Evolutionary conservation across 345 rosid genomes (phyloP).

Genomic region (Hirschfeldia incana): DNA sequence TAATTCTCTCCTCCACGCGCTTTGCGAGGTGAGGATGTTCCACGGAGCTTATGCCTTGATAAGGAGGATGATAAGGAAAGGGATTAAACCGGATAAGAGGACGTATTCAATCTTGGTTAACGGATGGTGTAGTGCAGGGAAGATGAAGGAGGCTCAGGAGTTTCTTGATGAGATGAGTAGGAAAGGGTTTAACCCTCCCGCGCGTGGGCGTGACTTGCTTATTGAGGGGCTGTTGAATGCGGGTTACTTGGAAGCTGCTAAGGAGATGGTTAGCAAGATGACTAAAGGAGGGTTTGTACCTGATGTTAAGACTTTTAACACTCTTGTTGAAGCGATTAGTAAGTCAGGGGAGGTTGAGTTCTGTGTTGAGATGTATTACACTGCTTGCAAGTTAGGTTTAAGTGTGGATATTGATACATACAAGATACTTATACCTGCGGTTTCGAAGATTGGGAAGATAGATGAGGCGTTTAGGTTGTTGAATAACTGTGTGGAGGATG

Average conservation of each 20-base stretch:
- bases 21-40: slow-evolving; percentile 79
- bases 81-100: slow-evolving; percentile 58
- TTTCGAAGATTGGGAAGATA: slow-evolving; percentile 74
- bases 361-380: slow-evolving; percentile 67
- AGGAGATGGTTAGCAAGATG: slow-evolving; percentile 74
- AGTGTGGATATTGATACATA: slow-evolving; percentile 65
- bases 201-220: slow-evolving; percentile 82
- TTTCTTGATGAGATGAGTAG: slow-evolving; percentile 85
- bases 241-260: slow-evolving; percentile 78
- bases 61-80: slow-evolving; percentile 81
- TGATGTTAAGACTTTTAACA: slow-evolving; percentile 63
- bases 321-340: slow-evolving; percentile 58
- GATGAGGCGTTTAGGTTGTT: slow-evolving; percentile 75
- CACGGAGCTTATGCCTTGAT: slow-evolving; percentile 83
- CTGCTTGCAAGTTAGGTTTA: slow-evolving; percentile 67
- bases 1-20: slow-evolving; percentile 75
- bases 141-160: slow-evolving; percentile 76
- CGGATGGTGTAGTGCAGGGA: slow-evolving; percentile 85
- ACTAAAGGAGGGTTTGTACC: slow-evolving; percentile 70
- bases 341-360: slow-evolving; percentile 74
- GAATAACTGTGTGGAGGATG: slow-evolving; percentile 71
- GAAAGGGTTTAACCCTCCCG: slow-evolving; percentile 84
- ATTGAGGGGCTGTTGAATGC: slow-evolving; percentile 82
- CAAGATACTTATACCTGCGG: slow-evolving; percentile 79
- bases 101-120: slow-evolving; percentile 68